Percentiles rank a stretch among this genome's conserved stretches.
phyloP scores from a whole-genome alignment of 1,284 basidiomycete genomes.

The Irpex sp. region DNA sequence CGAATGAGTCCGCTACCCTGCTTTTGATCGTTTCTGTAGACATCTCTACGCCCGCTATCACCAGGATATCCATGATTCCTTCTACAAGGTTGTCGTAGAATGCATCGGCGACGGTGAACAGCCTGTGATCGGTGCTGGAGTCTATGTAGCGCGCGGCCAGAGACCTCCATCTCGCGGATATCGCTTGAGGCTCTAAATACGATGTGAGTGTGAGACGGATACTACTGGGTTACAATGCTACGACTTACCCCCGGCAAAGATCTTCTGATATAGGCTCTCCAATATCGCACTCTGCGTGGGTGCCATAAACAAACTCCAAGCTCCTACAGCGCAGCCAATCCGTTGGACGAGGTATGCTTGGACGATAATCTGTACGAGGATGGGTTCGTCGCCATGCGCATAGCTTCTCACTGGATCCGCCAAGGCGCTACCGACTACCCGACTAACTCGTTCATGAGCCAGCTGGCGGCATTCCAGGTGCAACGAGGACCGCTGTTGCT shows the following conservation, averaged over 20 bases:
- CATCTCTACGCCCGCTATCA: neutral
- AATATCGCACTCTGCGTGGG: slow-evolving; percentile 37
- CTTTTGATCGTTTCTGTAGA: neutral
- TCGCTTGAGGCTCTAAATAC: slow-evolving; percentile 5
- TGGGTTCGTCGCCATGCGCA: slow-evolving; percentile 33
- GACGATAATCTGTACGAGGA: slow-evolving; percentile 47
- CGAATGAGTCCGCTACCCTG: neutral
- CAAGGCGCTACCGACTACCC: slow-evolving; percentile 24
- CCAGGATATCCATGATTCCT: neutral
- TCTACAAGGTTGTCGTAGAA: neutral
- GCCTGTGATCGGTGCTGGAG: neutral
- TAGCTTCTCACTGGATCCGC: slow-evolving; percentile 27
- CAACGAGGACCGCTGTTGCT: neutral
- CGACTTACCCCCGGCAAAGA: slow-evolving; percentile 36
- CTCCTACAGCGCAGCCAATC: slow-evolving; percentile 38
- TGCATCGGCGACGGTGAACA: slow-evolving; percentile 22
- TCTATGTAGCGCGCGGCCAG: slow-evolving; percentile 1
- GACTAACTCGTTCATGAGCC: neutral
- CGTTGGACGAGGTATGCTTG: slow-evolving; percentile 41
- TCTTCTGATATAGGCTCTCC: slow-evolving; percentile 38
- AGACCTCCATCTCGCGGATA: slow-evolving; percentile 6
- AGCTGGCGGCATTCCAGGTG: neutral
- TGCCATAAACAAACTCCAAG: slow-evolving; percentile 41
- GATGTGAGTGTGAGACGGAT: slow-evolving; percentile 21
- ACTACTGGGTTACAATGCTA: neutral